phyloP scores from a whole-genome alignment of 2,329 filamentous ascomycete species.

The Metarhizium rileyi region DNA sequence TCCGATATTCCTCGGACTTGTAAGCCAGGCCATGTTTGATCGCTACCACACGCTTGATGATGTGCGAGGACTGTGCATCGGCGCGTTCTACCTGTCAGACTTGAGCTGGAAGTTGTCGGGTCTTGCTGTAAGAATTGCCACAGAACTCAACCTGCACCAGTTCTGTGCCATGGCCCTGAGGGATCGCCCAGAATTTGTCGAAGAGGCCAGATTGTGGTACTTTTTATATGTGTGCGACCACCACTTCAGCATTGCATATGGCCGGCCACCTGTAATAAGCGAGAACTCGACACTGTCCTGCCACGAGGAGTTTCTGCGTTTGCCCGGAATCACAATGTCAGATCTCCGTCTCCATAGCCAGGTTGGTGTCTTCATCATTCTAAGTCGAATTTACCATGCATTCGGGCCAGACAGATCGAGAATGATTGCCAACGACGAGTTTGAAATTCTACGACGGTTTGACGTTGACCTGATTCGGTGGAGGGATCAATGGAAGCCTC shows the following conservation, averaged over 20 bases:
- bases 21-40: slow-evolving; percentile 48
- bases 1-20: slow-evolving; percentile 46
- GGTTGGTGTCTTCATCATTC: slow-evolving; percentile 48
- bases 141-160: slow-evolving; percentile 46
- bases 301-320: slow-evolving; percentile 43
- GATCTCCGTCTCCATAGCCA: slow-evolving; percentile 50
- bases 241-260: slow-evolving; percentile 54
- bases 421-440: slow-evolving; percentile 21
- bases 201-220: slow-evolving; percentile 52
- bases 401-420: slow-evolving; percentile 46
- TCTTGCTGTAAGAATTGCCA: slow-evolving; percentile 47
- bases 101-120: slow-evolving; percentile 47
- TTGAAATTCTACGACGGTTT: slow-evolving; percentile 20
- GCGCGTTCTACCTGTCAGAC: slow-evolving; percentile 55
- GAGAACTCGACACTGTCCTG: slow-evolving; percentile 48
- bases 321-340: slow-evolving; percentile 38
- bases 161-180: slow-evolving; percentile 37
- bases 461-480: slow-evolving; percentile 24
- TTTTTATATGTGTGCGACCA: slow-evolving; percentile 56
- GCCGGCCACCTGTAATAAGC: slow-evolving; percentile 47
- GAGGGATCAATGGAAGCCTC: slow-evolving; percentile 26
- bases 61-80: slow-evolving; percentile 51
- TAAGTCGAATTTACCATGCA: slow-evolving; percentile 46
- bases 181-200: slow-evolving; percentile 36
- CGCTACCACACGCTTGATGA: slow-evolving; percentile 43